Evolutionary conservation across 805 yeast genomes (phyloP).

Genomic region (Saturnispora bothae): DNA sequence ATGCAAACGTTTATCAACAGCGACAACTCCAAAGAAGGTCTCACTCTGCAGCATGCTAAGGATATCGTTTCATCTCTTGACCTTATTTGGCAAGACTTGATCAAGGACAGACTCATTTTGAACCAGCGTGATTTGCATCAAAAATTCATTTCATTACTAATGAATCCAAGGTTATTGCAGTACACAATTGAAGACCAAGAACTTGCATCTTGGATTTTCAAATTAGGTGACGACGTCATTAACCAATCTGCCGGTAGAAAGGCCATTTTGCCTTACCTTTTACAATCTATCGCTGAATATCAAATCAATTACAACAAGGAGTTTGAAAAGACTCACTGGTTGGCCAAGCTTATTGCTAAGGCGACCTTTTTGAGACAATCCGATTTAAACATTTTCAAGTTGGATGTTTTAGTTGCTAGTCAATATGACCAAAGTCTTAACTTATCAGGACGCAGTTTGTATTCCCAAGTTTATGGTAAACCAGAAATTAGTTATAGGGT

Average conservation of each 20-base stretch:
- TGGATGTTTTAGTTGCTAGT: slow-evolving; percentile 48
- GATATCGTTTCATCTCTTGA: slow-evolving; percentile 27
- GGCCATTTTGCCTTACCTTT: slow-evolving; percentile 51
- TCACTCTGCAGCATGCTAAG: slow-evolving; percentile 12
- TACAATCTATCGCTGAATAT: slow-evolving; percentile 35
- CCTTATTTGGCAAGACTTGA: slow-evolving; percentile 48
- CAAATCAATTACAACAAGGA: slow-evolving; percentile 25
- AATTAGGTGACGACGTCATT: slow-evolving; percentile 36
- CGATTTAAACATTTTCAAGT: slow-evolving; percentile 41
- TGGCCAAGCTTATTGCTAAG: slow-evolving; percentile 37
- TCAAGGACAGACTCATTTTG: slow-evolving; percentile 49
- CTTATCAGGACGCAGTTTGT: slow-evolving; percentile 29
- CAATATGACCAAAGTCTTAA: slow-evolving; percentile 38
- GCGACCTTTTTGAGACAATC: slow-evolving; percentile 43
- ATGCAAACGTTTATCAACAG: slow-evolving; percentile 9
- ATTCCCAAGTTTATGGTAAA: slow-evolving; percentile 42
- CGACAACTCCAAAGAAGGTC: slow-evolving; percentile 6
- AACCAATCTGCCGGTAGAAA: slow-evolving; percentile 50
- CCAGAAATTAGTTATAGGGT: slow-evolving; percentile 47
- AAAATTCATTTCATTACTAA: slow-evolving; percentile 39
- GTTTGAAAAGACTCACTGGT: slow-evolving; percentile 40
- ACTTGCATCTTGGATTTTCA: slow-evolving; percentile 22
- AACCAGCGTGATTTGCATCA: slow-evolving; percentile 58
- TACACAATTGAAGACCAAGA: slow-evolving; percentile 25
- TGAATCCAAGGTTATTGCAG: slow-evolving; percentile 32